Evolutionary conservation across 768 basidiomycete genomes (phyloP), one percentile per base, ranked within the genome.

Genomic region (Postia placenta): DNA sequence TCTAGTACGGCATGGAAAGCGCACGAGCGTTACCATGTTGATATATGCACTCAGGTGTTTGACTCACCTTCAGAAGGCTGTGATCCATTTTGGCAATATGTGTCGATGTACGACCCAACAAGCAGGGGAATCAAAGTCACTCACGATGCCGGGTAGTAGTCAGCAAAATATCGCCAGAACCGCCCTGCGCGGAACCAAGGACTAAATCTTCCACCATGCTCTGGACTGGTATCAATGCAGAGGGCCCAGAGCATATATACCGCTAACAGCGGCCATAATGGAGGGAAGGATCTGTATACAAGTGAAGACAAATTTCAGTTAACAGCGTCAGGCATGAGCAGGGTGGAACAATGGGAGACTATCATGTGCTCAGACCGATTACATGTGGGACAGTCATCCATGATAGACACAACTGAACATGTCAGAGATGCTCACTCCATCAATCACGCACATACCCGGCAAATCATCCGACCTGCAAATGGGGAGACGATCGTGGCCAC

Each of bases 151-250:
- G 91, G 91, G 59, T 92, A 93, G 65, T 92, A 88, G 52, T 89
- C 87, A 19, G 92, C 90, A 70, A 95, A 97, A 61, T 92, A 92
- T 60, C 71, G 79, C 92, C 92, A 98, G 55, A 90, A 76, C 38
- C 72, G 68, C 53, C 74, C 59, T 6, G 76, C 75, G 24, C 92
- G 77, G 52, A 90, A 79, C 89, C 87, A 92, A 20, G 72, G 72
- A 54, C 78, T 85, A 25, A 83, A 73, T 27, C 92, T 64, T 49
- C 90, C 79, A 48, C 96, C 76, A 42, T 73, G 61, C 52, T 87
- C 84, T 0, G 92, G 89, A 42, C 84, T 83, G 14, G 72, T 69
- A 66, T 98, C 96, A 49, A 91, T 72, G 64, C 74, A 84, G 14
- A 69, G 64, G 12, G 84, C 73, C 93, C 93, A 99, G 24, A 87